Evolutionary conservation across 176 grass and related monocot species (phyloP), one percentile per base, ranked within the genome.

Genomic region (Calamus simplicifolius): DNA sequence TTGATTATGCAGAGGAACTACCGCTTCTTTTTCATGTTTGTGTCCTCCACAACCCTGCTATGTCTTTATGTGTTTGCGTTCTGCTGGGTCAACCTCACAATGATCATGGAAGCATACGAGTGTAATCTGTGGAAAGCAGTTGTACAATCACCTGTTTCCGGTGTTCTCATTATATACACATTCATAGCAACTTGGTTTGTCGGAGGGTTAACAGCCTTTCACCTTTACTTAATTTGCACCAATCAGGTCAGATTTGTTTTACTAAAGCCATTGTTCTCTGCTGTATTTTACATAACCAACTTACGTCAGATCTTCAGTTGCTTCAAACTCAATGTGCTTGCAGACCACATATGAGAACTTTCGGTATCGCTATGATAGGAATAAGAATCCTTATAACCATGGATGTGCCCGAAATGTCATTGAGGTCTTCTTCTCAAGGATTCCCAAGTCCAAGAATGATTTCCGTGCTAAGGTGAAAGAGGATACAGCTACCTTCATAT

Each of bases 311-410:
- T 43, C 35, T 35, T 26, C 3, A 19, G 4, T 52, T 19, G 18
- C 19, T 54, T 14, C 51, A 69, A 43, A 13, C 23, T 43, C 2
- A 51, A 49, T 62, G 6, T 66, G 21, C 49, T 56, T 83, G 58
- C 81, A 97, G 87, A 98, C 87, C 1, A 98, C 93, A 1, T 98
- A 98, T 35, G 93, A 98, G 79, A 98, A 98, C 76, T 98, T 98
- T 61, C 81, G 87, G 38, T 88, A 92, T 72, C 73, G 87, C 17
- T 98, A 98, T 67, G 87, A 88, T 62, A 69, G 84, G 0, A 98
- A 92, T 66, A 48, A 67, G 51, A 98, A 92, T 58, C 93, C 87
- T 0, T 82, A 92, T 72, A 81, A 98, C 83, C 87, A 60, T 2
- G 93, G 87, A 28, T 83, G 73, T 29, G 61, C 49, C 4, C 19